Evolutionary conservation across 768 basidiomycete species (phyloP).

Genomic region (Hortiboletus campestris): DNA sequence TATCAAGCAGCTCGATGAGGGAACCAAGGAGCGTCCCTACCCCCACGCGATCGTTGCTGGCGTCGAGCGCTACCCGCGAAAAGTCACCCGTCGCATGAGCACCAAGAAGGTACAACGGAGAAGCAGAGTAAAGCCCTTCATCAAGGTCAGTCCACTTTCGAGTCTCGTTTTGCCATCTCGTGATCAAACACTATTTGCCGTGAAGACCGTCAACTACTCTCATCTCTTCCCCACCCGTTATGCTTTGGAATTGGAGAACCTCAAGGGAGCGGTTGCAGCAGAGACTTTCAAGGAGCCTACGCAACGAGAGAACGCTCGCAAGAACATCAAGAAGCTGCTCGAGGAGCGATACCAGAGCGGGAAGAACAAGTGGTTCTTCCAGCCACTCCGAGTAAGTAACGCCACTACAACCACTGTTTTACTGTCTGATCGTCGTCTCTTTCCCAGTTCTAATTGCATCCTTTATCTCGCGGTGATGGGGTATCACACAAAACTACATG

Average conservation of each 20-base stretch:
- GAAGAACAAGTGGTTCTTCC: conserved; percentile 99
- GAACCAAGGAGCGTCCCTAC: conserved; percentile 93
- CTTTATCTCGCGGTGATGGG: conserved; percentile 11
- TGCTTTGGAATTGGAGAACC: conserved; percentile 90
- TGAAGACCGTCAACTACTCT: conserved; percentile 92
- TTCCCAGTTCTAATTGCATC: conserved; percentile 36
- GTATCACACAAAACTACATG: conserved; percentile 38
- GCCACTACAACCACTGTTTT: not conserved
- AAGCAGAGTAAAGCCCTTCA: conserved; percentile 99
- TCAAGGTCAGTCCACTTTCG: conserved; percentile 69
- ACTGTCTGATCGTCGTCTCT: conserved; percentile 4
- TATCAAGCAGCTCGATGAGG: conserved; percentile 96
- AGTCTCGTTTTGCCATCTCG: not conserved
- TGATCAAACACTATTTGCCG: not conserved
- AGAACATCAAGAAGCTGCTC: conserved; percentile 92
- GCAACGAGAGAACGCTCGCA: conserved; percentile 93
- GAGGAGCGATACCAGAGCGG: conserved; percentile 93
- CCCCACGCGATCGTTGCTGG: conserved; percentile 98
- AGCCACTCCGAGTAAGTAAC: conserved; percentile 66
- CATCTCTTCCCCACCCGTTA: conserved; percentile 99
- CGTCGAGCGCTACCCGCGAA: conserved; percentile 96
- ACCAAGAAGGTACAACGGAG: conserved; percentile 89
- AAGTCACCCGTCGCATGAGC: conserved; percentile 97
- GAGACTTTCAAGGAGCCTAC: conserved; percentile 99
- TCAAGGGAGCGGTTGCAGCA: conserved; percentile 80